These are phyloP conservation scores for Letharia lupina DNA, from an alignment of 495 filamentous ascomycete genomes.

Conservation along the genomic window DNA sequence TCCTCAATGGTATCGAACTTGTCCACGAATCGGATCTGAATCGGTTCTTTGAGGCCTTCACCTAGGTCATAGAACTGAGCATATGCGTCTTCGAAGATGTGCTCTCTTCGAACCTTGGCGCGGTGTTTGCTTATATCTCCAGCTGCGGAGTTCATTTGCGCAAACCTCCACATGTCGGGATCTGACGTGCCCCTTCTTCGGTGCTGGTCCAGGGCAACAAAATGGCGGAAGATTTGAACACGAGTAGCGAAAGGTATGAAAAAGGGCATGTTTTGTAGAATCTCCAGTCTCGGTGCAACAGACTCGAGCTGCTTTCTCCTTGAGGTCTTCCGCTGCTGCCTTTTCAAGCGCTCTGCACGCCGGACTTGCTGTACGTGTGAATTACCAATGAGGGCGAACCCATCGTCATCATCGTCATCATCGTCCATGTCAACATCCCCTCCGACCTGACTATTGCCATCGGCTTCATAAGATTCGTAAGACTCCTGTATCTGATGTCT, in stretches of 20 bases:
- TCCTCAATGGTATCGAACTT: constrained; percentile 80
- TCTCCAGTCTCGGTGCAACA: constrained; percentile 77
- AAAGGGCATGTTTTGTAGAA: constrained; percentile 93
- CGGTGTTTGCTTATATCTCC: constrained; percentile 59
- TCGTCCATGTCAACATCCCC: constrained; percentile 46
- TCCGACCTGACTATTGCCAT: constrained; percentile 35
- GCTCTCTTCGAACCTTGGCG: constrained; percentile 70
- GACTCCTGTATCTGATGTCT: constrained; percentile 54
- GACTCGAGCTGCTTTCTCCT: constrained; percentile 60
- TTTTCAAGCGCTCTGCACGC: constrained; percentile 45
- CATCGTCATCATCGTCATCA: constrained; percentile 32
- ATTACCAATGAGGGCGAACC: constrained; percentile 42
- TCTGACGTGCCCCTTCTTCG: constrained; percentile 71
- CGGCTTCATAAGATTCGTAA: constrained; percentile 31
- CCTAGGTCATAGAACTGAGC: constrained; percentile 74
- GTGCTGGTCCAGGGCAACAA: constrained; percentile 74
- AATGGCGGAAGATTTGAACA: constrained; percentile 90
- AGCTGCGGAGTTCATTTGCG: constrained; percentile 43
- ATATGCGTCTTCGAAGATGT: constrained; percentile 80
- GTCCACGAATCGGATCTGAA: constrained; percentile 95
- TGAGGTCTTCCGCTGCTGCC: constrained; percentile 54
- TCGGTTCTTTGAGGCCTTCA: constrained; percentile 86
- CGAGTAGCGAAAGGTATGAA: constrained; percentile 88
- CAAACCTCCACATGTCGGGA: constrained; percentile 64
- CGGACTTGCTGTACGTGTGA: constrained; percentile 45